Percentiles rank a stretch among this genome's conserved stretches.
These are phyloP conservation scores for Aphanomyces cochlioides DNA, from an alignment of 352 stramenopile genomes.

Conservation along the genomic window DNA sequence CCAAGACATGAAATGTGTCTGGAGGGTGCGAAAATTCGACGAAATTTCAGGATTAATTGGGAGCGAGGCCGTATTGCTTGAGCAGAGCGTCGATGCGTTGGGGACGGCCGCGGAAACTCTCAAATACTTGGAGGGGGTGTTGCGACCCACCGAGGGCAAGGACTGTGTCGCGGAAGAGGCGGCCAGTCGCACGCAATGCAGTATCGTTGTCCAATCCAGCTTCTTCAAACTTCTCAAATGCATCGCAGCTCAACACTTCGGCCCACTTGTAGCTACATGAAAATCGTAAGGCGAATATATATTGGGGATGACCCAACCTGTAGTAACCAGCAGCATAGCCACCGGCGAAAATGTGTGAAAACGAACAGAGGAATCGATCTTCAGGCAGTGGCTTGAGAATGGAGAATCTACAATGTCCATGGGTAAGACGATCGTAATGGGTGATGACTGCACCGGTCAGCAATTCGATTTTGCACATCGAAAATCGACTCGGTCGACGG, in stretches of 20 bases:
- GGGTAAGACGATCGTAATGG: not conserved
- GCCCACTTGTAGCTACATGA: slow-evolving; percentile 92
- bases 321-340: slow-evolving; percentile 98
- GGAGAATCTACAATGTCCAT: slow-evolving; percentile 43
- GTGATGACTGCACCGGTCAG: slow-evolving; percentile 51
- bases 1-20: no score
- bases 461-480: slow-evolving; percentile 89
- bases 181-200: slow-evolving; percentile 78
- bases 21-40: no score
- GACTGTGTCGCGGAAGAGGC: slow-evolving; percentile 93
- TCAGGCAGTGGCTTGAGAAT: slow-evolving; percentile 89
- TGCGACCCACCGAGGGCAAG: slow-evolving; percentile 81
- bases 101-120: slow-evolving; percentile 93
- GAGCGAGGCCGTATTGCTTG: slow-evolving; percentile 90
- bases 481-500: slow-evolving; percentile 83
- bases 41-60: not conserved
- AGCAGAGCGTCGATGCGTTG: slow-evolving; percentile 92
- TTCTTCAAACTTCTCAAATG: slow-evolving; percentile 97
- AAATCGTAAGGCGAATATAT: not conserved
- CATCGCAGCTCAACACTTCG: slow-evolving; percentile 96
- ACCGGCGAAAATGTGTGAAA: slow-evolving; percentile 97
- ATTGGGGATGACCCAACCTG: slow-evolving; percentile 40
- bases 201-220: slow-evolving; percentile 78
- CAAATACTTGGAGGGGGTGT: slow-evolving; percentile 91
- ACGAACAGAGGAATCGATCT: slow-evolving; percentile 97